These are phyloP conservation scores for Phtheirospermum japonicum DNA, from an alignment of 257 asterid species.

Conservation along the genomic window DNA sequence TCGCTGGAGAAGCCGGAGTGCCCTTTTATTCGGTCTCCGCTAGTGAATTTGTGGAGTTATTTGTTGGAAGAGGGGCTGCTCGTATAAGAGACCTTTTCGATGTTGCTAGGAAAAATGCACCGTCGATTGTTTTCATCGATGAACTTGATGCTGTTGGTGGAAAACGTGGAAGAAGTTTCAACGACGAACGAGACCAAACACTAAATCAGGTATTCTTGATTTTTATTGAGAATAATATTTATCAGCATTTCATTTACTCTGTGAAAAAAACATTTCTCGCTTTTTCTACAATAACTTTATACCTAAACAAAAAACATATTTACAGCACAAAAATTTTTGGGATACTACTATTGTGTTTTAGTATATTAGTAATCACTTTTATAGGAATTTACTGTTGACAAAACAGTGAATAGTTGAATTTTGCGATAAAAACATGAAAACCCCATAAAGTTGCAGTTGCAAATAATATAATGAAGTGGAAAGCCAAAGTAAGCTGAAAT, in stretches of 20 bases:
- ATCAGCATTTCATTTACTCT: constrained; percentile 9
- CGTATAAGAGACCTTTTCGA: constrained; percentile 85
- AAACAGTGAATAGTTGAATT: background rate
- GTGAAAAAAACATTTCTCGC: background rate
- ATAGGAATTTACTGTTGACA: too few relatives aligned
- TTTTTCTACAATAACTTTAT: background rate
- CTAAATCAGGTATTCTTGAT: constrained; percentile 70
- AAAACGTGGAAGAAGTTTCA: constrained; percentile 94
- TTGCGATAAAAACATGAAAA: constrained; percentile 5
- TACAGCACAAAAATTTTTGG: background rate
- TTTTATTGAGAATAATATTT: background rate
- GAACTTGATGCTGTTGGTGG: constrained; percentile 99
- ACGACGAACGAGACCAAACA: constrained; percentile 97
- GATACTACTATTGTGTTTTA: constrained; percentile 18
- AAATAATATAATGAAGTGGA: background rate
- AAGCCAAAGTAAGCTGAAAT: background rate
- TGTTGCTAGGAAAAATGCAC: constrained; percentile 86
- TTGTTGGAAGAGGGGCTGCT: constrained; percentile 99
- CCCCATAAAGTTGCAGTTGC: background rate
- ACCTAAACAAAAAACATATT: background rate
- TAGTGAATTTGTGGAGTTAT: constrained; percentile 94
- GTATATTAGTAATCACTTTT: background rate
- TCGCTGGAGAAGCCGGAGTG: constrained; percentile 95
- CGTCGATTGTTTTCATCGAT: constrained; percentile 89
- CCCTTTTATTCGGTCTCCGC: constrained; percentile 97